Evolutionary conservation across 2,329 filamentous ascomycete species (phyloP), one percentile per base, ranked within the genome.

Genomic region (Juglanconis juglandina): DNA sequence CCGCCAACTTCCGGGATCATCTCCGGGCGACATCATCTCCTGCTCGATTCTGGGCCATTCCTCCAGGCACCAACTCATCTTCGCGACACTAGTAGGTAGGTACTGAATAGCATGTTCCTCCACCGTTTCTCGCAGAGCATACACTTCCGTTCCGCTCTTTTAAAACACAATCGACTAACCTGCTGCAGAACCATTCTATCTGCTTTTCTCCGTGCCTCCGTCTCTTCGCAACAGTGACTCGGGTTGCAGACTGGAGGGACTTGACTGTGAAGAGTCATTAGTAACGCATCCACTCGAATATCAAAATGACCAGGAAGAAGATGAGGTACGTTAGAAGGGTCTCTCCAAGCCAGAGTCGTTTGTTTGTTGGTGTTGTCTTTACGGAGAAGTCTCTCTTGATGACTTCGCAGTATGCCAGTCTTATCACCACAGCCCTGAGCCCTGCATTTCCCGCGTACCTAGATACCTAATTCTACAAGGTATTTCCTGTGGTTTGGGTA

Each of bases 251-350:
- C 3, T 8, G 17, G 50, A 24, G 24, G 24, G 24, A 24, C 24
- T 24, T 24, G 24, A 24, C 24, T 24, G 24, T 24, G 24, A 58
- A 35, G 17, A n/a, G 30, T 47, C 39, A 49, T 37, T 32, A 37
- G 52, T 51, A 42, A 42, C 37, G 39, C 30, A n/a, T 1, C 24
- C 17, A 14, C 8, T 37, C 17, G 5, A 17, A 6, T 24, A 46
- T 46, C 39, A 39, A n/a, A 17, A 57, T 53, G 60, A 56, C 33
- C 8, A 42, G 53, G 9, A 51, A 53, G 9, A 57, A 47, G 35
- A 49, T 60, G 49, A 62, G 57, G 60, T 62, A 53, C 39, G 60
- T 44, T 24, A 7, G 41, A 37, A 35, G 30, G 10, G 41, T 34
- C 4, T 33, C 13, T 42, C 9, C 3, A 8, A 17, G 9, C 9